A percentile compares a stretch with the other conserved stretches of the same genome.
These are phyloP conservation scores for Tilletiopsis washingtonensis DNA, from an alignment of 1,284 basidiomycete genomes.

Conservation along the genomic window DNA sequence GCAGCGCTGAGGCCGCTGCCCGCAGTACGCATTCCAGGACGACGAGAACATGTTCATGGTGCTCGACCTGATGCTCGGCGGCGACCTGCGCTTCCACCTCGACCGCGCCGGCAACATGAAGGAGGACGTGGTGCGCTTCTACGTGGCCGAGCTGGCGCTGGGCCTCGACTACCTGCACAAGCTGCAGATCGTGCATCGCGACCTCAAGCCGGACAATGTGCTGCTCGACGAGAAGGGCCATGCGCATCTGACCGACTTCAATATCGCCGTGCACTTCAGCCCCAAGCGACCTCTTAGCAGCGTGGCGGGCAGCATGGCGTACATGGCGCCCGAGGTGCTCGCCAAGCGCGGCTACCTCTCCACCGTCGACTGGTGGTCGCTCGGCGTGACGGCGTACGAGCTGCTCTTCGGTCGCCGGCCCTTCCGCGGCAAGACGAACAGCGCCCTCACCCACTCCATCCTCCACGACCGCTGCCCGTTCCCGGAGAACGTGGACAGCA, in stretches of 20 bases:
- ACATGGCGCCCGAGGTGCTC: slow-evolving; percentile 60
- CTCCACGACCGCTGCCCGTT: slow-evolving; percentile 35
- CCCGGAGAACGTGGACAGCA: slow-evolving; percentile 36
- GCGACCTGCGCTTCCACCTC: slow-evolving; percentile 85
- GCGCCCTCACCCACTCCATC: slow-evolving; percentile 36
- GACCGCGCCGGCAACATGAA: slow-evolving; percentile 68
- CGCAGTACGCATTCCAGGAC: slow-evolving; percentile 86
- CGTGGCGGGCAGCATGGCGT: slow-evolving; percentile 82
- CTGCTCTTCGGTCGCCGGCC: slow-evolving; percentile 37
- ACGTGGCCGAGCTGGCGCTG: slow-evolving; percentile 76
- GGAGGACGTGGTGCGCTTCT: slow-evolving; percentile 80
- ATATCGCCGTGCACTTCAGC: slow-evolving; percentile 94
- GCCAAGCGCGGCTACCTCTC: slow-evolving; percentile 39
- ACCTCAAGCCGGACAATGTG: slow-evolving; percentile 95
- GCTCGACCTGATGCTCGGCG: slow-evolving; percentile 89
- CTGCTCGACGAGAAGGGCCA: slow-evolving; percentile 84
- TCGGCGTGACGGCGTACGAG: slow-evolving; percentile 39
- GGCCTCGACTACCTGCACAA: slow-evolving; percentile 82
- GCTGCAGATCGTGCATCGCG: slow-evolving; percentile 62
- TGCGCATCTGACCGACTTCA: slow-evolving; percentile 95
- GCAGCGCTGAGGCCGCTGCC: not conserved
- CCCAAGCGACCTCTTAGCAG: slow-evolving; percentile 75
- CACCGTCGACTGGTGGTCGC: slow-evolving; percentile 39
- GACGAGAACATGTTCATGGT: slow-evolving; percentile 98
- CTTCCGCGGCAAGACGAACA: slow-evolving; percentile 39